Evolutionary conservation across 441 rosid genomes (phyloP).

Genomic region (Aquilaria agallochum): DNA sequence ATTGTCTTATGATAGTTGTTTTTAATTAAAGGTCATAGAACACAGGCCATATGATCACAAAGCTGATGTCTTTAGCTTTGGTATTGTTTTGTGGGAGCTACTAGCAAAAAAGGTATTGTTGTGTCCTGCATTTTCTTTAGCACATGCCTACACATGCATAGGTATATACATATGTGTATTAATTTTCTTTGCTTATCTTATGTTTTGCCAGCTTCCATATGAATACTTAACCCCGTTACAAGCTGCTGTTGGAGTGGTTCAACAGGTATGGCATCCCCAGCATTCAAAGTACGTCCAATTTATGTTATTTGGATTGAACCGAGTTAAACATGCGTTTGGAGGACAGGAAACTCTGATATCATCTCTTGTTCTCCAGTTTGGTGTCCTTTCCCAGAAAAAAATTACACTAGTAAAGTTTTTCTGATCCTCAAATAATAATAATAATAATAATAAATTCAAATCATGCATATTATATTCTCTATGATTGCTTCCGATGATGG

Average conservation of each 20-base stretch:
- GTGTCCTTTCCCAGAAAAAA: too few relatives aligned
- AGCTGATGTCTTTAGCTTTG: conserved; percentile 64
- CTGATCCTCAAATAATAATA: too few relatives aligned
- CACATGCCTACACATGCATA: not conserved
- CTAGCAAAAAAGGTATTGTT: conserved; percentile 50
- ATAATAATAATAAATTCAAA: too few relatives aligned
- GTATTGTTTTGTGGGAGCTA: conserved; percentile 61
- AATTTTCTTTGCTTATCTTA: conserved; percentile 2
- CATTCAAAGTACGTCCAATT: not conserved
- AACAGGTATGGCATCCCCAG: conserved; percentile 35
- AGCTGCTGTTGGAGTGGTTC: conserved; percentile 72
- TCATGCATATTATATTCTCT: not conserved
- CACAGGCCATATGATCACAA: conserved; percentile 71
- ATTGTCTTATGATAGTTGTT: conserved; percentile 25
- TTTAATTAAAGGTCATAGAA: conserved; percentile 52
- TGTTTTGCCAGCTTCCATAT: conserved; percentile 48
- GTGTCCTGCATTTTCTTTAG: not conserved
- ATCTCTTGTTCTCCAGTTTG: too few relatives aligned
- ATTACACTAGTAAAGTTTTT: too few relatives aligned
- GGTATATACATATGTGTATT: not conserved
- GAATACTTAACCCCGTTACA: conserved; percentile 64
- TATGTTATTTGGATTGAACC: too few relatives aligned
- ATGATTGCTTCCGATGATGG: too few relatives aligned
- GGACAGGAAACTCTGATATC: too few relatives aligned
- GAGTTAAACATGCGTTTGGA: too few relatives aligned